phyloP scores from a whole-genome alignment of 352 stramenopile genomes.

The Phytopythium mirpurense region DNA sequence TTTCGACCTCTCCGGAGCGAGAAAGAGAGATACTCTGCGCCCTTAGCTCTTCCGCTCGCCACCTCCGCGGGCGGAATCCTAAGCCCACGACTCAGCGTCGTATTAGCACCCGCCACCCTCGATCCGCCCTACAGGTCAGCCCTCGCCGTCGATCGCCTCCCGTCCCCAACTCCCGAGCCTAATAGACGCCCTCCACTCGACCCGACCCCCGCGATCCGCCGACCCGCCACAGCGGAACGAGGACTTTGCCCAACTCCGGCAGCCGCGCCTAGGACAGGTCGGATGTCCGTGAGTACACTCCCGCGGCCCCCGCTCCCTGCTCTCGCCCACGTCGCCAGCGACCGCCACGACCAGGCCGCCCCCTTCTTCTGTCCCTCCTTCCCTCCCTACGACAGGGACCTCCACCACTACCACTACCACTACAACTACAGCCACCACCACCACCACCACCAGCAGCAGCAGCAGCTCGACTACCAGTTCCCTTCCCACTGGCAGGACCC shows the following conservation, averaged over 20 bases:
- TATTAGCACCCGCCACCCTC: slow-evolving; percentile 20
- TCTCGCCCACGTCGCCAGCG: slow-evolving; percentile 27
- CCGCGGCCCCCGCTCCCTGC: slow-evolving; percentile 13
- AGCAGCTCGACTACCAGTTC: slow-evolving; percentile 12
- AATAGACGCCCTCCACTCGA: no score
- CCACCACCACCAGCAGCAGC: slow-evolving; percentile 18
- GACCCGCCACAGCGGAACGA: background rate
- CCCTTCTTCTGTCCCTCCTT: slow-evolving; percentile 11
- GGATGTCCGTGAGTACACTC: slow-evolving; percentile 34
- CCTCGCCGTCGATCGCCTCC: background rate
- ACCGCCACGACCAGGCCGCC: slow-evolving; percentile 1
- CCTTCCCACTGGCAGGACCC: slow-evolving; percentile 16
- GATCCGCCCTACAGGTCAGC: slow-evolving; percentile 15
- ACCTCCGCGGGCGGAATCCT: slow-evolving; percentile 25
- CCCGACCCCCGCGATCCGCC: background rate
- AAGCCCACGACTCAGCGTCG: slow-evolving; percentile 35
- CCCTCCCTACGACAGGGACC: no score
- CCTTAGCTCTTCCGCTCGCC: slow-evolving; percentile 29
- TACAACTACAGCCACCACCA: no score
- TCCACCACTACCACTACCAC: no score
- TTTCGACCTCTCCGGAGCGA: slow-evolving; percentile 24
- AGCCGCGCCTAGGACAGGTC: slow-evolving; percentile 8
- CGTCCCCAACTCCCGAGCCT: background rate
- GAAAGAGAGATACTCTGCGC: slow-evolving; percentile 30
- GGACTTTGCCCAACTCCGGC: background rate